These are phyloP conservation scores for Cicer pinnatifidum DNA, from an alignment of 306 rosid species.

Conservation along the genomic window DNA sequence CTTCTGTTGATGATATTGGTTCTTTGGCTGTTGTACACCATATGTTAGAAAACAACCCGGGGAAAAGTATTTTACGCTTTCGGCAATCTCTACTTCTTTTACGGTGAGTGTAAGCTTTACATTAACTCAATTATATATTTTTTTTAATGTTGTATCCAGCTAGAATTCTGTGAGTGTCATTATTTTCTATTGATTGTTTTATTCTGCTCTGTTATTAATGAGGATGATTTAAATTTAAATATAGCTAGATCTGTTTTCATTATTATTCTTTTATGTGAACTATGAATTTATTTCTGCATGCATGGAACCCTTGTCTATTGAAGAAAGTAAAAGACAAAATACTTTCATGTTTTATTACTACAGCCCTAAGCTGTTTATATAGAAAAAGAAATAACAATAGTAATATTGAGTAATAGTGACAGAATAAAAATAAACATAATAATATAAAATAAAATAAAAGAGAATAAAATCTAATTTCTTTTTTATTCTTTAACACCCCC, in stretches of 20 bases:
- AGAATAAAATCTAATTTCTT: too few species aligned
- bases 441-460: too few species aligned
- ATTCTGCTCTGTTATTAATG: constrained; percentile 1
- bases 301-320: constrained; percentile 16
- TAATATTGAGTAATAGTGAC: too few species aligned
- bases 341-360: too few species aligned
- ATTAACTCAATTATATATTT: background rate
- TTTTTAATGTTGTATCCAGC: constrained; percentile 6
- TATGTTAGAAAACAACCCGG: constrained; percentile 77
- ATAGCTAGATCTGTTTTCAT: constrained; percentile 5
- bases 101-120: constrained; percentile 53
- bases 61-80: constrained; percentile 79
- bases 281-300: constrained; percentile 36
- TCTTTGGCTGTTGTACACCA: constrained; percentile 85
- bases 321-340: too few species aligned
- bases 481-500: too few species aligned
- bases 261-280: constrained; percentile 6
- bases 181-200: constrained; percentile 25
- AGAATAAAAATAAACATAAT: too few species aligned
- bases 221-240: constrained; percentile 19
- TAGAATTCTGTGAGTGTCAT: constrained; percentile 8
- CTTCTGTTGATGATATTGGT: constrained; percentile 88
- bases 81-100: constrained; percentile 83
- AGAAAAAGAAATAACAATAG: too few species aligned
- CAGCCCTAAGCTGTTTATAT: too few species aligned